Base-by-base conservation (phyloP, 139 green algal genomes). In the Micromonas pusilla region DNA sequence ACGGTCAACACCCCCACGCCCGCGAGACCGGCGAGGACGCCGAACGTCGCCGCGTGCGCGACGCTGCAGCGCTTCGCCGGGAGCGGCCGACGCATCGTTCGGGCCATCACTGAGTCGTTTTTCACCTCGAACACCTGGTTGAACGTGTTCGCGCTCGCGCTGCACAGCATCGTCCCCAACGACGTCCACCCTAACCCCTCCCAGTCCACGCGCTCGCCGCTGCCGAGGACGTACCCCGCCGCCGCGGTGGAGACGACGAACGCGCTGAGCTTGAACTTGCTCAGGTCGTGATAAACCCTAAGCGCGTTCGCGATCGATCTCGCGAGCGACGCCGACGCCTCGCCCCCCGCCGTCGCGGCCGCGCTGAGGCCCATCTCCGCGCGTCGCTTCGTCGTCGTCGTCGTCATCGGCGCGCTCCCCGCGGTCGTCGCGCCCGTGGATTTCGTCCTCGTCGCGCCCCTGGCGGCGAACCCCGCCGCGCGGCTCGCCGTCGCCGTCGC, bases 121-220 rank as follows among this genome's bases (percentile, higher is more conserved):
- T 76, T 32, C 0, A 92, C 73, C 79, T 97, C 93, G 72, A 94
- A 94, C n/a, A 88, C 77, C 83, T 99, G 96, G 76, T 99, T 99
- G 0, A 97, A 78, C 0, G 94, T 90, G 86, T 99, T 99, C 76
- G 96, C 96, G 26, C 86, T 92, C 0, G 92, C 89, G 25, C 94
- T 86, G 26, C 86, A 87, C 0, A 89, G 85, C 36, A 96, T 85
- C 1, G 96, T 99, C 37, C 96, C 96, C 2, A 97, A 38, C 1
- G 82, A 90, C 0, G 93, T 96, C 89, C 87, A 96, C 1, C 70
- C 85, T 0, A 97, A 81, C 33, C 86, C 83, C 0, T 37, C 73
- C 85, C 88, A 96, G 70, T 96, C 87, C 77, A 76, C 94, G 82
- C 0, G 1, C 19, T 57, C 94, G 84, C 0, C 83, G 84, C 81